phyloP scores from a whole-genome alignment of 768 basidiomycete genomes.

The Hydnum rufescens region DNA sequence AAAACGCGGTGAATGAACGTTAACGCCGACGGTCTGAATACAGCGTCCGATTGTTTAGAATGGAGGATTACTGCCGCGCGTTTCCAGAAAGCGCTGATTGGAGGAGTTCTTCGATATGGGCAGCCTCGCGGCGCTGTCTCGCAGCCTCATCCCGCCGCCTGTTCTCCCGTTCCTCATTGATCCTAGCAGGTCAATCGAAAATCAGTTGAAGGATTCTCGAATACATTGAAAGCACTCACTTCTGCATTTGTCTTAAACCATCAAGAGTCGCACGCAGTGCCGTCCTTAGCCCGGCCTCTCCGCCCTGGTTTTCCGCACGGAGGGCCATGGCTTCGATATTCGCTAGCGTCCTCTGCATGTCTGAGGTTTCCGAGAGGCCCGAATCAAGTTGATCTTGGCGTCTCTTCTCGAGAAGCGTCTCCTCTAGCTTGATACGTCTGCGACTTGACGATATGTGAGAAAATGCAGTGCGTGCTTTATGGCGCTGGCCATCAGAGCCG shows the following conservation, averaged over 20 bases:
- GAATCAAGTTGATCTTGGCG: not conserved
- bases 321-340: not conserved
- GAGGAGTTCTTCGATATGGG: constrained; percentile 1
- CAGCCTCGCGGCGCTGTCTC: not conserved
- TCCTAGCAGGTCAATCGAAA: not conserved
- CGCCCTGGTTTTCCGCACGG: not conserved
- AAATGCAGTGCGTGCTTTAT: not conserved
- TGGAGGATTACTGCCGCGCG: no score
- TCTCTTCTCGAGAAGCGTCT: not conserved
- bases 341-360: not conserved
- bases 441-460: not conserved
- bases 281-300: not conserved
- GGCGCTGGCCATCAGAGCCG: not conserved
- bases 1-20: no score
- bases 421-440: not conserved
- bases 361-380: not conserved
- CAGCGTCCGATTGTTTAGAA: no score
- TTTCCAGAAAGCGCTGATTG: no score
- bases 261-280: not conserved
- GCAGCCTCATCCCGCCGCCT: not conserved
- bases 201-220: not conserved
- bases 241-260: not conserved
- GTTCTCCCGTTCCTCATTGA: not conserved
- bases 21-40: no score
- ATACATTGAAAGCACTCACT: not conserved